Evolutionary conservation across 2,329 filamentous ascomycete genomes (phyloP).

Genomic region (Aspergillus novoparasiticus): DNA sequence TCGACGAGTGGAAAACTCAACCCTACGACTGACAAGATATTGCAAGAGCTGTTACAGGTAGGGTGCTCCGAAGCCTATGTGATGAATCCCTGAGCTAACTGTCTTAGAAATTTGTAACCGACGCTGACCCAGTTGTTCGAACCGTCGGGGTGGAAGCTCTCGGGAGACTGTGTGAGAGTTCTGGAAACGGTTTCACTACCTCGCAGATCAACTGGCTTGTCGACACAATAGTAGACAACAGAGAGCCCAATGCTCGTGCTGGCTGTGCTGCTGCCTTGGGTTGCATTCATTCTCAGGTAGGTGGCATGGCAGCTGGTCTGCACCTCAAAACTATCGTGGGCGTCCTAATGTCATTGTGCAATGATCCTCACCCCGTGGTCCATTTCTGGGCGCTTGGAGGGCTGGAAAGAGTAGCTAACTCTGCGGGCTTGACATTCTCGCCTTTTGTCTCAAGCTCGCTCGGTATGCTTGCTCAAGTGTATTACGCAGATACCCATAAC

Average conservation of each 20-base stretch:
- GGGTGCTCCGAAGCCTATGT: constrained; percentile 41
- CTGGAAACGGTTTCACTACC: constrained; percentile 87
- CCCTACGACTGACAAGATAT: constrained; percentile 72
- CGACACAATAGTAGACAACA: constrained; percentile 90
- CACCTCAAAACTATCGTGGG: constrained; percentile 97
- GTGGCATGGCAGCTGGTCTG: constrained; percentile 94
- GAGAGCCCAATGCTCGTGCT: constrained; percentile 88
- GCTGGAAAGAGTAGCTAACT: constrained; percentile 81
- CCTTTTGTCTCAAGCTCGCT: constrained; percentile 86
- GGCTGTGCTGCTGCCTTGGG: constrained; percentile 93
- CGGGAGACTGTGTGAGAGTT: constrained; percentile 79
- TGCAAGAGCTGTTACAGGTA: constrained; percentile 74
- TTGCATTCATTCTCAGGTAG: constrained; percentile 91
- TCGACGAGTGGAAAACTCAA: constrained; percentile 74
- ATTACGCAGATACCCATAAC: constrained; percentile 89
- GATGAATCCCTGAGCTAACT: constrained; percentile 5
- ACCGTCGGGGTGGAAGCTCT: constrained; percentile 82
- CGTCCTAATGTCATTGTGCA: constrained; percentile 95
- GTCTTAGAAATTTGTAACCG: constrained; percentile 69
- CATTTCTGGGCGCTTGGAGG: constrained; percentile 97
- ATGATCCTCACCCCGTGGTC: constrained; percentile 90
- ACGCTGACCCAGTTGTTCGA: constrained; percentile 83
- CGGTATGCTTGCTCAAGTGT: constrained; percentile 91
- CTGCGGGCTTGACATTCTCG: constrained; percentile 88
- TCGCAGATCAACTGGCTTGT: constrained; percentile 87